Base-by-base conservation (phyloP, 805 yeast species). In the Candida gorgasii region DNA sequence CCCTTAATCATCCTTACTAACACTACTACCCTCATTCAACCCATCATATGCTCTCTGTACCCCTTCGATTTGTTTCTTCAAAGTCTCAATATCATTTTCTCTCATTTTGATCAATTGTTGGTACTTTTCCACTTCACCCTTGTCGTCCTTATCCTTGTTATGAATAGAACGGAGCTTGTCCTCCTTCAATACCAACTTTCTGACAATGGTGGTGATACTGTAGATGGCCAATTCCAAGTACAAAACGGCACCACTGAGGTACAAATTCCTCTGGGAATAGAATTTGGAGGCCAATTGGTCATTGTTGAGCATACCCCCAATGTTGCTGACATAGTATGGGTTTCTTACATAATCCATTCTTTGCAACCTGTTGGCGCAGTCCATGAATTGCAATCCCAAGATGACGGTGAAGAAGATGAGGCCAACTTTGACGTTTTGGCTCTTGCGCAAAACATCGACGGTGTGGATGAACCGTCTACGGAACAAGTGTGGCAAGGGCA, bases 211-310 rank as follows among this genome's bases (percentile, higher is more conserved):
- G 49, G 75, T 63, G 36, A 79, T 78, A 0, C 83, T 78, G 27
- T 69, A 72, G 43, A 80, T 79, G 8, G 82, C 78, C 36, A 80
- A 49, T 44, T 64, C 68, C 52, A 79, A 70, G 58, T 77, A 81
- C 45, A 81, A 59, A 4, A 80, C 81, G 7, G 82, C 83, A 7
- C 86, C 87, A 12, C 80, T 73, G 42, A 81, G 69, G 56, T 81
- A 81, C 31, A 79, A 65, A 50, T 81, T 81, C 55, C 87, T 69
- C 58, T 81, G 86, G 29, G 81, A 72, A 51, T 79, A 81, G 44
- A 82, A 80, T 46, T 80, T 76, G 36, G 78, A 65, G 4, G 84
- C 86, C 49, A 79, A 60, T 46, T 70, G 75, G 16, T 81, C 84
- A 28, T 68, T 61, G 31, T 73, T 67, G 35, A 74, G 63, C 24